Percentiles rank a stretch among this genome's conserved stretches.
Conservation (phyloP, 108 stramenopile species). For the Fragilaria radians region DNA sequence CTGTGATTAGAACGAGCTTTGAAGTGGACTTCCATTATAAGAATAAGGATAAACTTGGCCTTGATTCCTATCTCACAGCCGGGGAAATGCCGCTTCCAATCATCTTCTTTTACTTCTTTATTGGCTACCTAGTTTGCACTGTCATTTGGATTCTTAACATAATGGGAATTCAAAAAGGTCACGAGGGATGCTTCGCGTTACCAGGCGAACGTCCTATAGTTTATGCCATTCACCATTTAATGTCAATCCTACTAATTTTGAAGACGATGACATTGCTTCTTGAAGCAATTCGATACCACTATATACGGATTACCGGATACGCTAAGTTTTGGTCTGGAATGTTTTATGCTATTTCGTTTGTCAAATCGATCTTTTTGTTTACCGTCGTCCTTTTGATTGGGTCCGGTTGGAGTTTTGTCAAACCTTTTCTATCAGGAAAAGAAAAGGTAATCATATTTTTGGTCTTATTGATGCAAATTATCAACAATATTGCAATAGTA, state of each 20-base stretch:
- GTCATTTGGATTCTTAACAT: conserved; percentile 70
- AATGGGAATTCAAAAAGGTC: conserved; percentile 40
- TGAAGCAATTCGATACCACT: conserved; percentile 88
- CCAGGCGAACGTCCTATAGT: conserved; percentile 34
- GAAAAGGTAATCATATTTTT: conserved; percentile 87
- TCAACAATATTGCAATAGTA: conserved; percentile 94
- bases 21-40: conserved; percentile 77
- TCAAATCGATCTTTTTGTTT: conserved; percentile 83
- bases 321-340: conserved; percentile 85
- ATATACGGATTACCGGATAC: conserved; percentile 82
- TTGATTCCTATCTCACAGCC: conserved; percentile 78
- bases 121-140: conserved; percentile 58
- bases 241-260: conserved; percentile 79
- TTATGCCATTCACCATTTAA: conserved; percentile 91
- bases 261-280: conserved; percentile 80
- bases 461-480: conserved; percentile 83
- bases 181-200: conserved; percentile 27
- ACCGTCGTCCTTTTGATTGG: conserved; percentile 95
- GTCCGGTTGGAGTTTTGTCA: conserved; percentile 92
- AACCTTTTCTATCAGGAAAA: conserved; percentile 79
- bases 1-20: conserved; percentile 59
- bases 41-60: conserved; percentile 73
- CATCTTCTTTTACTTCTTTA: conserved; percentile 76
- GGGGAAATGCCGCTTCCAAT: conserved; percentile 87
- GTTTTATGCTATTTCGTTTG: conserved; percentile 79